Conservation (phyloP, 2,329 filamentous ascomycete genomes). For the Diaporthe citrichinensis region DNA sequence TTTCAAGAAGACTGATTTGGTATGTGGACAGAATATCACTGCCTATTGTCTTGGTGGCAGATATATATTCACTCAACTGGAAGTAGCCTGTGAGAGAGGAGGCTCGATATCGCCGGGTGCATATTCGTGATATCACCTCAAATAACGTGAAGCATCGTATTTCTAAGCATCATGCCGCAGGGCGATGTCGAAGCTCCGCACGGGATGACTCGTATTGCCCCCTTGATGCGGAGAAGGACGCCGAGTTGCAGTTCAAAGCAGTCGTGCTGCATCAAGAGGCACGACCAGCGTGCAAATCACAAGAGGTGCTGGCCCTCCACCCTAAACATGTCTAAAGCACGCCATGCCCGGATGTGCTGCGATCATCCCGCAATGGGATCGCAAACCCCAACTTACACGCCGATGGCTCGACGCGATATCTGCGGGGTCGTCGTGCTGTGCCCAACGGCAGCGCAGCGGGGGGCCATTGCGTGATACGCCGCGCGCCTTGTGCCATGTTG, state of each 20-base stretch:
- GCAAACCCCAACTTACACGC: slow-evolving; percentile 14
- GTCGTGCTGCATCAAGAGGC: slow-evolving; percentile 20
- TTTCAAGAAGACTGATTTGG: neutral
- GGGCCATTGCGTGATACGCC: slow-evolving; percentile 37
- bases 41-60: neutral
- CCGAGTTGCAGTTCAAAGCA: slow-evolving; percentile 19
- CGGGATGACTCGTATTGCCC: neutral
- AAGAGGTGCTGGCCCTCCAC: slow-evolving; percentile 27
- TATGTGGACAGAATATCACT: too few species aligned
- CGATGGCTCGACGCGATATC: slow-evolving; percentile 29
- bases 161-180: slow-evolving; percentile 38
- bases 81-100: too few species aligned
- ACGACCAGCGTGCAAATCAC: slow-evolving; percentile 36
- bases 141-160: slow-evolving; percentile 33
- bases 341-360: slow-evolving; percentile 33
- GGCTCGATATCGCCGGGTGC: neutral
- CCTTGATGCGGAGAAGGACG: slow-evolving; percentile 32
- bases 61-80: slow-evolving; percentile 13
- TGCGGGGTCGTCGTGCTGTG: slow-evolving; percentile 34
- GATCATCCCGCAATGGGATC: slow-evolving; percentile 30
- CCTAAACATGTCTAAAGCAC: slow-evolving; percentile 31
- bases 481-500: slow-evolving; percentile 40
- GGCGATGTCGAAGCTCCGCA: slow-evolving; percentile 32
- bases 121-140: slow-evolving; percentile 4
- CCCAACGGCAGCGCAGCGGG: slow-evolving; percentile 27